Evolutionary conservation across 345 rosid genomes (phyloP), one percentile per base, ranked within the genome.

Genomic region (Rhizophora apiculata): DNA sequence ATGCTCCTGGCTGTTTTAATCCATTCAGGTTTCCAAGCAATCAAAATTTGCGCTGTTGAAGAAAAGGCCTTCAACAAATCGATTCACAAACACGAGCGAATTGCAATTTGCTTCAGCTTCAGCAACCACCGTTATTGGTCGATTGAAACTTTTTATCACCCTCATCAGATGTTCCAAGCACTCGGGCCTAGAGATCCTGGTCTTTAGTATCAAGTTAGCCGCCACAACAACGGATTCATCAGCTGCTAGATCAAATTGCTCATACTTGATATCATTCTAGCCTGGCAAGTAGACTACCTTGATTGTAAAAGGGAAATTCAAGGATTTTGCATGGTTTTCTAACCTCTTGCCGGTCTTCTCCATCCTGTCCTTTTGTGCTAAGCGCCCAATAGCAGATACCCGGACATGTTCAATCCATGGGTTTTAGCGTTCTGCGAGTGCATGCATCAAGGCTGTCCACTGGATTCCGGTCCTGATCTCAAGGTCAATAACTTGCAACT

Each of bases 31-130:
- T n/a, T 85, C 87, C 0, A 85, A 54, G 76, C 80, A 71, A 69
- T 88, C 92, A 1, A 85, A 79, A 56, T 34, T 78, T 5, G 88
- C 82, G n/a, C 87, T 68, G 70, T 76, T 79, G 67, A 60, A 88
- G 76, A 88, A 85, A 46, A 82, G n/a, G 4, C 85, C 78, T 67
- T 85, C 89, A 7, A 79, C 75, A 85, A 85, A 88, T 1, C 89
- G 79, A 30, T 6, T 73, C 67, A 77, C 81, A 11, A 78, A 85
- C 2, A 73, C 65, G 1, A 86, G 84, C n/a, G 89, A 84, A 68
- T 81, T 82, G 71, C 76, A 85, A 46, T 80, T 85, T 6, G 89
- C 89, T 70, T 85, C 86, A 5, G 69, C 78, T 77, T 88, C 93
- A 6, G 68, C 36, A 19, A 84, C 80, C 26, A 81, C 72, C 87